Conservation (phyloP, 805 yeast species). For the Myxozyma vanderwaltii region DNA sequence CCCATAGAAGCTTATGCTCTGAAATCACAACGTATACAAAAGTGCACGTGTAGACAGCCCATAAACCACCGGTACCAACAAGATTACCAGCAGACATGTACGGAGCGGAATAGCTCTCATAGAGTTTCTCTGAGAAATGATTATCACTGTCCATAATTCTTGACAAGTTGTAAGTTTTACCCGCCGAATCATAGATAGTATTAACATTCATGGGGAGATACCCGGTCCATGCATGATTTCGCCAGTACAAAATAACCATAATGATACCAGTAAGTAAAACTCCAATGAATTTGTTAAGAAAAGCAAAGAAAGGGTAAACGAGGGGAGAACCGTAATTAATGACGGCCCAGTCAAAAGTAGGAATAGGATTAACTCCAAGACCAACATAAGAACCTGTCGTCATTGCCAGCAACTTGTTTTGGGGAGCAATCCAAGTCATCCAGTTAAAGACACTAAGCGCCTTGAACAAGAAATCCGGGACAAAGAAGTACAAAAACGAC, state of each 20-base stretch:
- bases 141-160: conserved; percentile 49
- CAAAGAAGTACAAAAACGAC: conserved; percentile 56
- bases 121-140: conserved; percentile 51
- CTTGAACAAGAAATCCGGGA: conserved; percentile 63
- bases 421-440: conserved; percentile 60
- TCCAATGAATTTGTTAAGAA: conserved; percentile 43
- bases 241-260: conserved; percentile 46
- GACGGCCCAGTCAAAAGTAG: conserved; percentile 51
- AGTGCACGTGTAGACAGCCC: conserved; percentile 17
- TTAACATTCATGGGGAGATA: conserved; percentile 55
- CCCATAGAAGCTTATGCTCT: conserved; percentile 40
- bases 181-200: conserved; percentile 39
- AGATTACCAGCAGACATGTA: conserved; percentile 59
- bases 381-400: conserved; percentile 51
- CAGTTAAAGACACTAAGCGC: conserved; percentile 62
- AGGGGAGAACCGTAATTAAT: conserved; percentile 46
- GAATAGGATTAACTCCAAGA: conserved; percentile 50
- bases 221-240: conserved; percentile 53
- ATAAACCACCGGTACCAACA: conserved; percentile 38
- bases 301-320: conserved; percentile 50
- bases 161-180: conserved; percentile 49
- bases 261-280: conserved; percentile 39
- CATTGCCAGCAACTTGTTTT: conserved; percentile 51
- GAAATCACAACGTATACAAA: conserved; percentile 13
- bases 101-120: conserved; percentile 57